A percentile compares a stretch with the other conserved stretches of the same genome.
Conservation (phyloP, 1,139 yeast genomes). For the Wickerhamiella pararugosa region DNA sequence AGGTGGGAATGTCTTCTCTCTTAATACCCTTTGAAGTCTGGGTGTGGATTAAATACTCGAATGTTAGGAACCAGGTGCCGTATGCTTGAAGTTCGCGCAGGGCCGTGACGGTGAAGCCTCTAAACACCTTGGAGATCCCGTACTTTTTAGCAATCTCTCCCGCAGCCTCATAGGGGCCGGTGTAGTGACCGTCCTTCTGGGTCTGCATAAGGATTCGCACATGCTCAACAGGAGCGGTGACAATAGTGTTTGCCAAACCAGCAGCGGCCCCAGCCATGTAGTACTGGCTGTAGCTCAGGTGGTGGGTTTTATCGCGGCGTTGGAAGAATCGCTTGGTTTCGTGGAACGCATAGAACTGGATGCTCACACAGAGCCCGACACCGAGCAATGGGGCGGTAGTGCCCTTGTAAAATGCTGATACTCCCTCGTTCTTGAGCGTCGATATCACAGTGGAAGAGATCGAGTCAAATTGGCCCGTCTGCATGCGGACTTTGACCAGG, state of each 20-base stretch:
- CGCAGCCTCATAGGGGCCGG: constrained; percentile 37
- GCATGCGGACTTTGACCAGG: constrained; percentile 49
- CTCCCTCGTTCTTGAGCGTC: constrained; percentile 46
- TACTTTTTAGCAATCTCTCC: constrained; percentile 31
- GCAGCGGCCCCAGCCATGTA: constrained; percentile 64
- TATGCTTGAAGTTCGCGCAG: constrained; percentile 64
- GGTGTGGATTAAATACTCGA: constrained; percentile 39
- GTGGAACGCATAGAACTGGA: constrained; percentile 65
- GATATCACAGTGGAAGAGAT: constrained; percentile 38
- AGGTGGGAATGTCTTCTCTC: constrained; percentile 42
- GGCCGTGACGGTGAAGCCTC: constrained; percentile 48
- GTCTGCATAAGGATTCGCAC: constrained; percentile 57
- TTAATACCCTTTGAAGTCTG: constrained; percentile 20
- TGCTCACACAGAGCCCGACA: constrained; percentile 61
- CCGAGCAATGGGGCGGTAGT: constrained; percentile 34
- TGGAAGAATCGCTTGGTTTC: constrained; percentile 41
- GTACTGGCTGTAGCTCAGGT: constrained; percentile 42
- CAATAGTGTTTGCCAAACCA: constrained; percentile 60
- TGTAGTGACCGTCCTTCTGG: constrained; percentile 29
- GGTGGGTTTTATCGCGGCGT: constrained; percentile 10
- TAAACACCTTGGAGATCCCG: constrained; percentile 45
- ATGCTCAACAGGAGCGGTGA: constrained; percentile 65
- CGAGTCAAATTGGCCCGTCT: constrained; percentile 37
- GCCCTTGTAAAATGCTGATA: constrained; percentile 46
- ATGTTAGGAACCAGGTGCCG: constrained; percentile 69